These are phyloP conservation scores for Syzygium aqueum DNA, from an alignment of 345 rosid species.

Conservation along the genomic window DNA sequence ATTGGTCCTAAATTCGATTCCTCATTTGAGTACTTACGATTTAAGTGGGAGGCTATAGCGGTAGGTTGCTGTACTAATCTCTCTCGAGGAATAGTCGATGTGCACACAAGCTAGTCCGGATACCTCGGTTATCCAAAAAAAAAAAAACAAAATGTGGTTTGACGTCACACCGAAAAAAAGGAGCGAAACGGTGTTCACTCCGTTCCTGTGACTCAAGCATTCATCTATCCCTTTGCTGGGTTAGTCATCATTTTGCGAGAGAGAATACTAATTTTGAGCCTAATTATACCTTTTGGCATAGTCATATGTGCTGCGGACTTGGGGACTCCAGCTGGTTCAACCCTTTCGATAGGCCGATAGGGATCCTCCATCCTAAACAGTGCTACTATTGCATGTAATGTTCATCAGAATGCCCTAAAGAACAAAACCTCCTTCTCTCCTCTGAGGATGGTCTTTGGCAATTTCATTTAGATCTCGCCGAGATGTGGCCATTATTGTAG, in stretches of 20 bases:
- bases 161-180: not conserved
- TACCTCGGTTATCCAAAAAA: too few relatives aligned
- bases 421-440: not conserved
- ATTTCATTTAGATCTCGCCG: not conserved
- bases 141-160: not conserved
- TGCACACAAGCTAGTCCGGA: too few relatives aligned
- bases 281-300: not conserved
- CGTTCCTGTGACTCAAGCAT: not conserved
- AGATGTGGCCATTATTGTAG: not conserved
- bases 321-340: not conserved
- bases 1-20: too few relatives aligned
- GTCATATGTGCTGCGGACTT: not conserved
- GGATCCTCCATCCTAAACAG: fast-evolving
- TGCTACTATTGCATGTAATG: fast-evolving
- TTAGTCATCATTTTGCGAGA: not conserved
- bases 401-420: not conserved
- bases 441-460: fast-evolving
- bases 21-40: too few relatives aligned
- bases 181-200: not conserved
- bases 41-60: too few relatives aligned
- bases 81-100: too few relatives aligned
- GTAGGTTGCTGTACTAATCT: too few relatives aligned
- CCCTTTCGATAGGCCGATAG: not conserved
- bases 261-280: not conserved
- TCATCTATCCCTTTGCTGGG: not conserved